These are phyloP conservation scores for Daldinia sp. DNA, from an alignment of 2,329 filamentous ascomycete genomes.

Conservation along the genomic window DNA sequence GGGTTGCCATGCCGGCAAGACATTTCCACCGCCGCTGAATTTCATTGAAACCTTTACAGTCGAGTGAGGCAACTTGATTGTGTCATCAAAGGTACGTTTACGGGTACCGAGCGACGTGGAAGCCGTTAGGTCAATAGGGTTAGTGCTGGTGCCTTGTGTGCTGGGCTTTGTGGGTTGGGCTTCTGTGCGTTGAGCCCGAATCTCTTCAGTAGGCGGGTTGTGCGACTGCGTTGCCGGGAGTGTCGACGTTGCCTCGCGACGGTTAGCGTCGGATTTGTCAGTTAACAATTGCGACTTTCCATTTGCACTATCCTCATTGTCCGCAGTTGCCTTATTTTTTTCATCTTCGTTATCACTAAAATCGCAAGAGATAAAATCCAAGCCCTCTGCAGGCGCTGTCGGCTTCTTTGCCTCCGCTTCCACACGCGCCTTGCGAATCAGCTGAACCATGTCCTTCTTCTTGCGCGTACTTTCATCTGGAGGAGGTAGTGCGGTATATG, in stretches of 20 bases:
- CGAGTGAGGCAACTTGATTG: slow-evolving; percentile 70
- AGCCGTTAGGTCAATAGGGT: slow-evolving; percentile 53
- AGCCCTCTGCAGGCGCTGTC: slow-evolving; percentile 67
- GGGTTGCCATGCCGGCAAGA: slow-evolving; percentile 66
- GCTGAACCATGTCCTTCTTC: slow-evolving; percentile 86
- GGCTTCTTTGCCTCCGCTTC: slow-evolving; percentile 63
- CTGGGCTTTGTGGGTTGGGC: slow-evolving; percentile 27
- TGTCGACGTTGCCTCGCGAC: slow-evolving; percentile 45
- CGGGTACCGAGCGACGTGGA: slow-evolving; percentile 69
- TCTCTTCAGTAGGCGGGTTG: slow-evolving; percentile 7
- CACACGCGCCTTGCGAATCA: slow-evolving; percentile 90
- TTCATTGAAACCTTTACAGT: slow-evolving; percentile 64
- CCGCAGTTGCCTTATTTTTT: slow-evolving; percentile 44
- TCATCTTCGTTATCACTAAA: slow-evolving; percentile 69
- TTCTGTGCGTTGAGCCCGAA: slow-evolving; percentile 9
- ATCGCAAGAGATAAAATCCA: slow-evolving; percentile 92
- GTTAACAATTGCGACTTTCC: not conserved
- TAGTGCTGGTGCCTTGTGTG: slow-evolving; percentile 23
- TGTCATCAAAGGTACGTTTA: slow-evolving; percentile 80
- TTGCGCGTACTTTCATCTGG: slow-evolving; percentile 78
- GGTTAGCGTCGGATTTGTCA: not conserved
- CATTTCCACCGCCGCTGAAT: slow-evolving; percentile 62
- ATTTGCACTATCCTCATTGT: not conserved
- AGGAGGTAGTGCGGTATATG: slow-evolving; percentile 88
- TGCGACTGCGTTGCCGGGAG: slow-evolving; percentile 35